These are phyloP conservation scores for Cryptosporidium parvum DNA, from an alignment of 169 alveolate genomes.

Conservation along the genomic window DNA sequence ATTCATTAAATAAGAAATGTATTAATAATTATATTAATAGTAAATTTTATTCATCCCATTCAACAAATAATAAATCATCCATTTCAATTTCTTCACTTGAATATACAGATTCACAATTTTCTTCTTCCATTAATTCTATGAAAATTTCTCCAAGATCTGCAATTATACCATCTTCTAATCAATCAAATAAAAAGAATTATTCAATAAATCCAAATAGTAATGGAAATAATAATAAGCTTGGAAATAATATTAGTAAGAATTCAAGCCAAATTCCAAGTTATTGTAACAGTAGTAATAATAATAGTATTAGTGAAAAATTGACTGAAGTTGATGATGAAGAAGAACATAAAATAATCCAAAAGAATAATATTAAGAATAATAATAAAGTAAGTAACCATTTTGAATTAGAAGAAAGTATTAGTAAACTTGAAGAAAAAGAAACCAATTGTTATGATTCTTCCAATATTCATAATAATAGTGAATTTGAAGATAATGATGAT, in stretches of 20 bases:
- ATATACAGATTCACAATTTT: conserved; percentile 61
- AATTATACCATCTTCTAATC: conserved; percentile 14
- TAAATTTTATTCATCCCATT: not conserved
- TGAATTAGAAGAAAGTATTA: not conserved
- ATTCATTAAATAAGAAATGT: not conserved
- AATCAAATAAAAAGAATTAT: conserved; percentile 16
- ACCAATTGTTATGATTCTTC: conserved; percentile 2
- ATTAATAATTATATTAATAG: not conserved
- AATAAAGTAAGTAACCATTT: not conserved
- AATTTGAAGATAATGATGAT: no score
- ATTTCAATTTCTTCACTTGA: conserved; percentile 49
- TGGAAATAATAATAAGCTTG: conserved; percentile 2
- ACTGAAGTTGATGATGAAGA: conserved; percentile 8
- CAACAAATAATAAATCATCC: conserved; percentile 15
- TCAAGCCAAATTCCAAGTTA: not conserved
- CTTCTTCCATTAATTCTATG: conserved; percentile 61
- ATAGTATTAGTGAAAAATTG: conserved; percentile 30
- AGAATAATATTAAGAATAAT: not conserved
- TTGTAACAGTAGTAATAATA: conserved; percentile 21
- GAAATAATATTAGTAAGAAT: not conserved
- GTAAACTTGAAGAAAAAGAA: conserved; percentile 16
- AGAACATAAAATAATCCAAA: not conserved
- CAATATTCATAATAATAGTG: not conserved
- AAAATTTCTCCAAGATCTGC: conserved; percentile 45
- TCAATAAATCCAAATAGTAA: not conserved